A percentile compares a stretch with the other conserved stretches of the same genome.
Evolutionary conservation across 2,329 filamentous ascomycete species (phyloP).

Genomic region (Aspergillus oerlinghausenensis): DNA sequence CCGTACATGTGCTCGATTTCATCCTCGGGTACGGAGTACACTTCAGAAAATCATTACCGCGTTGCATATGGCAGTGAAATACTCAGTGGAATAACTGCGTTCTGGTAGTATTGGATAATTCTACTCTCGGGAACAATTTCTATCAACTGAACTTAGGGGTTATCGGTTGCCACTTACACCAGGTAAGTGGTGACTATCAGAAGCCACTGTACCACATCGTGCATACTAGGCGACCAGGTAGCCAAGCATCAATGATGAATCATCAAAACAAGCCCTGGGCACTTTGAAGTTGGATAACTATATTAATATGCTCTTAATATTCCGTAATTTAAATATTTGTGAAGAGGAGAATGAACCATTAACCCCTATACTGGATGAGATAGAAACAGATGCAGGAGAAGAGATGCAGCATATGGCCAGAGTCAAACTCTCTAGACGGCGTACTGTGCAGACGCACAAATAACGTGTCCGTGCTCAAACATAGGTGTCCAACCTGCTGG

Average conservation of each 20-base stretch:
- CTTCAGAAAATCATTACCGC: not conserved
- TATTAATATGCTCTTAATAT: not conserved
- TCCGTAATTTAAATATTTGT: not conserved
- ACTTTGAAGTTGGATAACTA: not conserved
- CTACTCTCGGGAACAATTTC: too few relatives aligned
- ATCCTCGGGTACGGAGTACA: too few relatives aligned
- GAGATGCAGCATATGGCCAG: not conserved
- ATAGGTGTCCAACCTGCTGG: not conserved
- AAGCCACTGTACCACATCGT: not conserved
- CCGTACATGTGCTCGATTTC: not conserved
- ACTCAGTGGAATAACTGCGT: too few relatives aligned
- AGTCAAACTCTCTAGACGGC: not conserved
- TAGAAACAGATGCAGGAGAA: not conserved
- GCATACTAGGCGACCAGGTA: not conserved
- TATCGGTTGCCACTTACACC: not conserved
- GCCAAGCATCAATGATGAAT: not conserved
- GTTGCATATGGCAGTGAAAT: not conserved
- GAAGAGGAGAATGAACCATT: not conserved
- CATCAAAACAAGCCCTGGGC: too few relatives aligned
- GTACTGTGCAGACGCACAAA: too few relatives aligned
- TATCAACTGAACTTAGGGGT: not conserved
- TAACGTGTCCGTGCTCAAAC: not conserved
- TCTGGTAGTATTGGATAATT: too few relatives aligned
- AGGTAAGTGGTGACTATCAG: not conserved
- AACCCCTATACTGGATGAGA: not conserved